Base-by-base conservation (phyloP, 805 yeast species). In the Brettanomyces anomalus region DNA sequence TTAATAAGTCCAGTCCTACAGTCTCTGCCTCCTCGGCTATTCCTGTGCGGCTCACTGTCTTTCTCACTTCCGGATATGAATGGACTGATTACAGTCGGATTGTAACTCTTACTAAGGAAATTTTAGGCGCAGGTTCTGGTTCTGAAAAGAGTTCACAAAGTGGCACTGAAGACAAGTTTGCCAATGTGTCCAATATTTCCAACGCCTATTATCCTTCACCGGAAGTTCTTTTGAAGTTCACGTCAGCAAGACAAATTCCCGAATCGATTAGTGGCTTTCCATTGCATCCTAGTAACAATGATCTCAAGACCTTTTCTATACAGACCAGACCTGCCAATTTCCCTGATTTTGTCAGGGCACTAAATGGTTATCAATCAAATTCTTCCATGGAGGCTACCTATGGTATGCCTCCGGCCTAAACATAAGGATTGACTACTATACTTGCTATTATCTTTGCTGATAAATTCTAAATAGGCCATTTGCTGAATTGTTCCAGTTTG, bases 201-300 rank as follows among this genome's bases (percentile, higher is more conserved):
- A 24, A 24, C 28, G 28, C 28, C 6, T 24, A 24, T 24, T 24
- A 37, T 6, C 45, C 35, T 20, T 39, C 43, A 21, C 46, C 49
- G 14, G 24, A 39, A 6, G 28, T 30, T 10, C 43, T 39, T 19
- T 13, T 19, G 6, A 34, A 26, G 13, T 33, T 32, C 6, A 41
- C 49, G 14, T 39, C 40, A 2, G 6, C 16, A 7, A 36, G 45
- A 10, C 46, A 45, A 28, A 37, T 31, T 32, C 37, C 30, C 1
- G 14, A 33, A 13, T 43, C 54, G 2, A 31, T 51, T 7, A 11
- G 41, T 31, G 56, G 56, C 4, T 46, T 42, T 16, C 47, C 49
- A 6, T 16, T 44, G 6, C 13, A 15, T n/a, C 26, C 21, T 15
- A 19, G 4, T n/a, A 14, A 20, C 24, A 19, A 5, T 13, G 19